Base-by-base conservation (phyloP, 164 flowering plant species). In the Tinospora cordifolia region DNA sequence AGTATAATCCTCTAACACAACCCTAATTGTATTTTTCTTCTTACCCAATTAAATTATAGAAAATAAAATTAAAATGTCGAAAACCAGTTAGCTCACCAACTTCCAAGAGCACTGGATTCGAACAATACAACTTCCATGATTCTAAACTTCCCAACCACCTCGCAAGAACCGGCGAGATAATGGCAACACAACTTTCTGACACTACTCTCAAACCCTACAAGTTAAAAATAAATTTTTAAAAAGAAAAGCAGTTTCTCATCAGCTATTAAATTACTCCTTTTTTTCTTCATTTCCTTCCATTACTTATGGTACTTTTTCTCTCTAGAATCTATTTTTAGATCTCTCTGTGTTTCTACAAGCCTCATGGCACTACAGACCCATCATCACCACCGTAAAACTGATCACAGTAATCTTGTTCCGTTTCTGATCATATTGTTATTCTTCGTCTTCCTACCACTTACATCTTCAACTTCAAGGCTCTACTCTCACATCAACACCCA, bases 381-480 rank as follows among this genome's bases (percentile, higher is more conserved):
- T 30, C 36, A 30, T 30, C 36, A 30, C 36, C 36, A 30, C 36
- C 36, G 4, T 30, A 30, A 1, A 30, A 49, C 26, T 63, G 2
- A 6, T 13, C 36, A 21, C 38, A 36, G 10, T 51, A 21, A 39
- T 60, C 2, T 21, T 71, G 46, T 30, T 30, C 36, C 36, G 4
- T 30, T 30, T 30, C 36, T 30, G 36, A 4, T 30, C 36, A 30
- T 30, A 1, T 30, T 30, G 36, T 30, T 30, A 1, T 30, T 30
- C 3, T 30, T 30, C 36, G 2, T 30, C 36, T 30, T 71, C 21
- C 68, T 67, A 21, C 36, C 64, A 24, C 75, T 79, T 59, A 40
- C 79, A 5, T 49, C 15, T 68, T 74, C 83, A 17, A 80, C 81
- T 3, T 76, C 84, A 3, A 75, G 84, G 25, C 24, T 47, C 40